A percentile compares a stretch with the other conserved stretches of the same genome.
Conservation (phyloP, 257 asterid species). For the Buddleja alternifolia region DNA sequence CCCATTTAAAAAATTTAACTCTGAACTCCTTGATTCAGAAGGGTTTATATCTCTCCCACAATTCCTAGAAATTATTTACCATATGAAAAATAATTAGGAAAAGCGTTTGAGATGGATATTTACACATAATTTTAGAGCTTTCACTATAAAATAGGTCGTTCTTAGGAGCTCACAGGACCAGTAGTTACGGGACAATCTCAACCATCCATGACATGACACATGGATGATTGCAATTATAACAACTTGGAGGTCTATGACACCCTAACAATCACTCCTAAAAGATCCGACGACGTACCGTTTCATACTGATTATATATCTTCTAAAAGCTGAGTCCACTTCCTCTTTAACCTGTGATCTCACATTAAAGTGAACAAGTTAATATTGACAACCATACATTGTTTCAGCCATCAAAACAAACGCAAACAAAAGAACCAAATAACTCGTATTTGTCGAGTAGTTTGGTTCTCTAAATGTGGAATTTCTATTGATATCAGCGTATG, state of each 20-base stretch:
- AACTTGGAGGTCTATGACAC: too few relatives aligned
- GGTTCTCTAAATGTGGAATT: background rate
- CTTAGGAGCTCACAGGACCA: too few relatives aligned
- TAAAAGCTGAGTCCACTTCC: conserved; percentile 72
- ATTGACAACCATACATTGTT: background rate
- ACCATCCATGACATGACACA: too few relatives aligned
- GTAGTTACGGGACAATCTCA: too few relatives aligned
- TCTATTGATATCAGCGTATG: background rate
- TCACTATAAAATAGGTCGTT: too few relatives aligned
- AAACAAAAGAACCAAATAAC: conserved; percentile 15
- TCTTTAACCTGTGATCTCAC: conserved; percentile 61
- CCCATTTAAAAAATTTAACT: conserved; percentile 46
- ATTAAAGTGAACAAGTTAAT: conserved; percentile 16
- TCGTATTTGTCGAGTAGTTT: conserved; percentile 3
- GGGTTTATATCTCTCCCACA: conserved; percentile 48
- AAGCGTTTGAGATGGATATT: too few relatives aligned
- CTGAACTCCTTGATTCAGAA: conserved; percentile 54
- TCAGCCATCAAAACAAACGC: conserved; percentile 1
- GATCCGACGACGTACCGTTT: conserved; percentile 45
- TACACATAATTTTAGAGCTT: too few relatives aligned
- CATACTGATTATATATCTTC: conserved; percentile 48
- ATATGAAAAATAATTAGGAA: background rate
- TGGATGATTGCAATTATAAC: too few relatives aligned
- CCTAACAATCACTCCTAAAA: background rate
- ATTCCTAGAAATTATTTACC: conserved; percentile 36